Conservation (phyloP, 208 protist genomes). For the Acanthamoeba polyphaga region DNA sequence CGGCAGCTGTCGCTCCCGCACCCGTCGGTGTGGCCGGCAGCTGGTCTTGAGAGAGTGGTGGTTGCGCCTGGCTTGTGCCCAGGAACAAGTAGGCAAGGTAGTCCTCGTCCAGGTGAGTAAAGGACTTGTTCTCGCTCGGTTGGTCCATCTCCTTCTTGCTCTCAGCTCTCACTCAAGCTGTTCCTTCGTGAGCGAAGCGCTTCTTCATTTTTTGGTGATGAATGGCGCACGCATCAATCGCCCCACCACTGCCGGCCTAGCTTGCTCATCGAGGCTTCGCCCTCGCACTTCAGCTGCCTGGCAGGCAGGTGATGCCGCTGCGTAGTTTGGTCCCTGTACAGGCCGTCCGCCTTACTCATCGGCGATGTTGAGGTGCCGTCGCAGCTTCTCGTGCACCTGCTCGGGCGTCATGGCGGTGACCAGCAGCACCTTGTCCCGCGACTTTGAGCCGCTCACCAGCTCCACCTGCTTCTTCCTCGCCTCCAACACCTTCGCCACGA, state of each 20-base stretch:
- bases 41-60: too few relatives aligned
- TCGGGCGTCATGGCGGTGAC: slow-evolving; percentile 37
- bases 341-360: neutral
- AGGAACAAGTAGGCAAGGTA: too few relatives aligned
- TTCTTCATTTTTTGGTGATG: neutral
- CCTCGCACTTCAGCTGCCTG: too few relatives aligned
- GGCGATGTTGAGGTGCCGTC: neutral
- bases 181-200: neutral
- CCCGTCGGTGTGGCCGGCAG: too few relatives aligned
- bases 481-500: neutral
- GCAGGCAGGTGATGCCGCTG: neutral
- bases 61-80: too few relatives aligned
- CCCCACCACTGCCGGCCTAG: neutral
- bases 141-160: too few relatives aligned
- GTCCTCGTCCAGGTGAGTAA: too few relatives aligned
- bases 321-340: neutral
- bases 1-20: neutral
- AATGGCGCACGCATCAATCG: neutral
- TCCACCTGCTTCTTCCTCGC: slow-evolving; percentile 63
- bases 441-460: slow-evolving; percentile 42
- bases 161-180: neutral
- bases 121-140: too few relatives aligned
- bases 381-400: slow-evolving; percentile 16
- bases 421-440: slow-evolving; percentile 52
- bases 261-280: neutral